Base-by-base conservation (phyloP, 2,329 filamentous ascomycete genomes). In the Fusarium duplospermum region DNA sequence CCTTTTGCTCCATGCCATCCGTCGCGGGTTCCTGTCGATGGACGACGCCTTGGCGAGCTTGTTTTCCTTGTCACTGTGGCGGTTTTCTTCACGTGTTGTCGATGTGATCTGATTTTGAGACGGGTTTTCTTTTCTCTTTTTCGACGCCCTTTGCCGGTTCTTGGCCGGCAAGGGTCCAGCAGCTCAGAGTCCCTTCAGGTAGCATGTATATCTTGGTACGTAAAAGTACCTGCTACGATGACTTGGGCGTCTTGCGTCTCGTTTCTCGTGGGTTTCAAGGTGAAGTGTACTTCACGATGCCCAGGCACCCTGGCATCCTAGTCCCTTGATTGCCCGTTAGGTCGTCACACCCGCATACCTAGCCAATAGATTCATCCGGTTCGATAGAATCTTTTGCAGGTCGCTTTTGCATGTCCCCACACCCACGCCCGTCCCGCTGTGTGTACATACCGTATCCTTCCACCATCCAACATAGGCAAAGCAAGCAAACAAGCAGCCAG, bases 291-390 rank as follows among this genome's bases (percentile, higher is more conserved):
- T 71, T 73, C 27, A 60, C 56, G 40, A 70, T 73, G 42, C 13
- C 35, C 16, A 27, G 45, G 45, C 54, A 69, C 58, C 50, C 61
- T 54, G 45, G 42, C 29, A 66, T 35, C 64, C 66, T 58, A 36
- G 67, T 72, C 67, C 60, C 71, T 71, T 64, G 63, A 71, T 71
- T 74, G 62, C 67, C 70, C 67, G 71, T 74, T 74, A 70, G 66
- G 67, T 72, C 71, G 62, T 70, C 47, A 58, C 56, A 52, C 61
- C 56, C 61, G 64, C 60, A 40, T 54, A 57, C 59, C 24, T 57
- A 67, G 40, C 72, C 72, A 76, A 74, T 73, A 66, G 52, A 64
- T 54, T 59, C 62, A 58, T 68, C 33, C 42, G 38, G 52, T 40
- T 61, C 33, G 13, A 35, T 56, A 67, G 45, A 54, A 67, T 58